Evolutionary conservation across 495 filamentous ascomycete genomes (phyloP), one percentile per base, ranked within the genome.

Genomic region (Xylaria scruposa): DNA sequence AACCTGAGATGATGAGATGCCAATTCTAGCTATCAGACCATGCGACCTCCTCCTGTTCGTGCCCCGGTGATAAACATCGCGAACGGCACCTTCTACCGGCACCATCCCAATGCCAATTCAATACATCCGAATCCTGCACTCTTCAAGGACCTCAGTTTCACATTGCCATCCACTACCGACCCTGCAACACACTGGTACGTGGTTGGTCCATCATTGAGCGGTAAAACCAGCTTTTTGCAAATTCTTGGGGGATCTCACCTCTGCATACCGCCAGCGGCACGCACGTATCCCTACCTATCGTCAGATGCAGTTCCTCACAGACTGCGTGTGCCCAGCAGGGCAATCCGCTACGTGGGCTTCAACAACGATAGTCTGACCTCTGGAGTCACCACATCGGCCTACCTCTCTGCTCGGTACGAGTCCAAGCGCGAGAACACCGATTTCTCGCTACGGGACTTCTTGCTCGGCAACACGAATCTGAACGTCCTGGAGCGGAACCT

Each of bases 381-480:
- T 9, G 75, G 73, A 4, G 80, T 83, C 8, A 80, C 84, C 0
- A 80, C 90, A 1, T 94, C 94, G 12, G 90, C 93, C 13, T 97
- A 98, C 75, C 81, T 98, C 44, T 94, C 92, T 74, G 93, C 94
- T 15, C 87, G 96, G n/a, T 99, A 99, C 81, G 96, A 99, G 84
- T 94, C 92, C 68, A 81, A 90, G 60, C 85, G 93, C 24, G 95
- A 97, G 78, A 92, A 89, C 63, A 94, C 92, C 10, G 96, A 98
- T 79, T 95, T 94, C 80, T 92, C 92, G 26, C 87, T 99, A 1
- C 76, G 83, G 61, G 90, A 96, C 75, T 98, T 91, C 77, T 81
- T 99, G 36, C 86, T 86, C 15, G 93, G 93, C 0, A 90, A 94
- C 74, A 95, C 88, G 5, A 87, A 92, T 42, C 82, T 97, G 61